phyloP scores from a whole-genome alignment of 768 basidiomycete genomes.

The Lactarius hengduanensis region DNA sequence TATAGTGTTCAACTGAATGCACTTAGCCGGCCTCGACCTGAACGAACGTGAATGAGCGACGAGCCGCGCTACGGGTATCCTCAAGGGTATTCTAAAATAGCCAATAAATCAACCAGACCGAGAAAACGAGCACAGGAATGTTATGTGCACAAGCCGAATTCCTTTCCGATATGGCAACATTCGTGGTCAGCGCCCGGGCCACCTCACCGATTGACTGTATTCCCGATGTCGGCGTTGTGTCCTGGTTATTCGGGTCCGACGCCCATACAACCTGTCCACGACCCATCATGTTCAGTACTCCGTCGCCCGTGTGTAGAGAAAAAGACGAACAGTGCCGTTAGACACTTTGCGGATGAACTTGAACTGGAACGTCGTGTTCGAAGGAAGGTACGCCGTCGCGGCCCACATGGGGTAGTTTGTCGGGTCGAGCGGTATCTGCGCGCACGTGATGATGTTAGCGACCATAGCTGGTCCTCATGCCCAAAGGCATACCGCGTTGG shows the following conservation, averaged over 20 bases:
- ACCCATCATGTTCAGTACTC: background rate
- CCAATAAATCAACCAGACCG: background rate
- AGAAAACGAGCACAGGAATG: background rate
- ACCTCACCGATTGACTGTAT: slow-evolving; percentile 42
- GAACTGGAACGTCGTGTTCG: slow-evolving; percentile 51
- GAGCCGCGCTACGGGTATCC: background rate
- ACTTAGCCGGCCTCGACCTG: background rate
- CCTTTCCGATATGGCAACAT: background rate
- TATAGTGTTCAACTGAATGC: background rate
- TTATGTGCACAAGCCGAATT: background rate
- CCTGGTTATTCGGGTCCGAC: slow-evolving; percentile 56
- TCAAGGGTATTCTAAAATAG: background rate
- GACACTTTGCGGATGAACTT: slow-evolving; percentile 61
- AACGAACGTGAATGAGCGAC: background rate
- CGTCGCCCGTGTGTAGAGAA: slow-evolving; percentile 31
- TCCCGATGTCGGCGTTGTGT: slow-evolving; percentile 37
- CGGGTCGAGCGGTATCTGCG: slow-evolving; percentile 51
- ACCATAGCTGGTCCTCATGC: background rate
- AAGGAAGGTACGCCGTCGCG: slow-evolving; percentile 49
- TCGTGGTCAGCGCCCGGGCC: slow-evolving; percentile 42
- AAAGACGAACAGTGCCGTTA: slow-evolving; percentile 44
- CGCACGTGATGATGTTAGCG: background rate
- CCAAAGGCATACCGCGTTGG: slow-evolving; percentile 41
- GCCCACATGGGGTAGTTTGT: slow-evolving; percentile 56
- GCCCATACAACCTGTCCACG: slow-evolving; percentile 50